A percentile compares a stretch with the other conserved stretches of the same genome.
phyloP scores from a whole-genome alignment of 2,329 filamentous ascomycete genomes.

The Trichoderma sp. region DNA sequence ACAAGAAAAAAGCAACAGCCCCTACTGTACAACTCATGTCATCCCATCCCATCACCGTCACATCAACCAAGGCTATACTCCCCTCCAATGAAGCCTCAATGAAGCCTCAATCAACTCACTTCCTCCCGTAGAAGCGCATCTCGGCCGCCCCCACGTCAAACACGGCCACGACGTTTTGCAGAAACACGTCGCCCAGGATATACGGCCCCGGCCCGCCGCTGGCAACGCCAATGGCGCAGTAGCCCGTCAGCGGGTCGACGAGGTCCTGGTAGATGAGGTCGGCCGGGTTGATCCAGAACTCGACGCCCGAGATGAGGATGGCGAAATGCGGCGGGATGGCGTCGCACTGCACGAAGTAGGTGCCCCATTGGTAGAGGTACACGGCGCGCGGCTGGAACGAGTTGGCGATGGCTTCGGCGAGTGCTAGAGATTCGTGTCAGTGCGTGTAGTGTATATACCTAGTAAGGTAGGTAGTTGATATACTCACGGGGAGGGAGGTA shows the following conservation, averaged over 20 bases:
- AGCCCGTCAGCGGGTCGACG: slow-evolving; percentile 43
- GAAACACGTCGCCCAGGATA: slow-evolving; percentile 49
- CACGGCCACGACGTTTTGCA: slow-evolving; percentile 50
- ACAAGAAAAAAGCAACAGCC: not conserved
- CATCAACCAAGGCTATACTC: not conserved
- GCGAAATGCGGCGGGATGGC: slow-evolving; percentile 46
- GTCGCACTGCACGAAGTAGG: slow-evolving; percentile 49
- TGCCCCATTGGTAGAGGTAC: slow-evolving; percentile 46
- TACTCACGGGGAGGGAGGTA: slow-evolving; percentile 48
- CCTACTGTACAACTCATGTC: not conserved
- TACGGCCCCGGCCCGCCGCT: slow-evolving; percentile 46
- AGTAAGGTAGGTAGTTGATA: no score
- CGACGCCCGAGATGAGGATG: slow-evolving; percentile 41
- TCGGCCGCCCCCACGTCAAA: slow-evolving; percentile 47
- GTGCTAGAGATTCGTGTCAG: slow-evolving; percentile 29
- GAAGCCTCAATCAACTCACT: not conserved
- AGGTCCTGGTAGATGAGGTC: slow-evolving; percentile 47
- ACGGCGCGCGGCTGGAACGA: slow-evolving; percentile 46
- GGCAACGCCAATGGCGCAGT: slow-evolving; percentile 48
- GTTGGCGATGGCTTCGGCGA: slow-evolving; percentile 47
- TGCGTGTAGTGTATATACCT: not conserved
- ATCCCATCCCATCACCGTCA: not conserved
- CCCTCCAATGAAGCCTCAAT: not conserved
- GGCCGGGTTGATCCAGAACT: slow-evolving; percentile 47
- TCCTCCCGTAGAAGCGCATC: slow-evolving; percentile 43